Evolutionary conservation across 1,284 basidiomycete species (phyloP), one percentile per base, ranked within the genome.

Genomic region (Cryptococcus amylolentus): DNA sequence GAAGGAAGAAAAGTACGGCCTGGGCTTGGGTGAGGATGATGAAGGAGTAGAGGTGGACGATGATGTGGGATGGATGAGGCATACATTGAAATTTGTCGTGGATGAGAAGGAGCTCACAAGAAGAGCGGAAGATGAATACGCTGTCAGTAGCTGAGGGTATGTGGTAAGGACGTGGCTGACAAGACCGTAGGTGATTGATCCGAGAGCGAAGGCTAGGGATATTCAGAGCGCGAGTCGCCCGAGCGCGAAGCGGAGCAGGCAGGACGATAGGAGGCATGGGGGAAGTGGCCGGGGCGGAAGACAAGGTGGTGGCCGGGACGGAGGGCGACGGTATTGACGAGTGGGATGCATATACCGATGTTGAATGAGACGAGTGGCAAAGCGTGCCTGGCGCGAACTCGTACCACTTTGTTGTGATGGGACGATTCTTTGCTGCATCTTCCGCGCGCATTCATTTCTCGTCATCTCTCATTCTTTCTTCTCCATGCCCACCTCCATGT

Each of bases 121-220:
- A 56, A 87, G 92, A 71, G 91, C 91, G 0, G 89, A 93, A 73
- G 81, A 89, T 49, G 91, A 94, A 64, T 94, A 93, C 68, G 88
- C 91, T 72, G 91, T 94, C 48, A 90, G 76, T 66, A 2, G 13
- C 27, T 18, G 51, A 14, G 14, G 20, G 7, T 4, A 16, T 47
- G 10, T 39, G 20, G 31, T 35, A 7, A 47, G 27, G 39, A 18
- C 26, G n/a, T n/a, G 14, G 26, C n/a, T 35, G 13, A 31, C 23
- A 12, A 5, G 10, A 12, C 37, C 20, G 31, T 18, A 77, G 76
- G 76, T 77, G n/a, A 76, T 77, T 47, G 76, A 77, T 56, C 75
- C 76, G 6, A 61, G 75, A 42, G 73, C 73, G 4, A 77, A 77
- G 53, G 76, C 75, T 0, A 60, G 69, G 10, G 67, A 71, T 39